Evolutionary conservation across 2,329 filamentous ascomycete genomes (phyloP).

Genomic region (Fusarium illudens): DNA sequence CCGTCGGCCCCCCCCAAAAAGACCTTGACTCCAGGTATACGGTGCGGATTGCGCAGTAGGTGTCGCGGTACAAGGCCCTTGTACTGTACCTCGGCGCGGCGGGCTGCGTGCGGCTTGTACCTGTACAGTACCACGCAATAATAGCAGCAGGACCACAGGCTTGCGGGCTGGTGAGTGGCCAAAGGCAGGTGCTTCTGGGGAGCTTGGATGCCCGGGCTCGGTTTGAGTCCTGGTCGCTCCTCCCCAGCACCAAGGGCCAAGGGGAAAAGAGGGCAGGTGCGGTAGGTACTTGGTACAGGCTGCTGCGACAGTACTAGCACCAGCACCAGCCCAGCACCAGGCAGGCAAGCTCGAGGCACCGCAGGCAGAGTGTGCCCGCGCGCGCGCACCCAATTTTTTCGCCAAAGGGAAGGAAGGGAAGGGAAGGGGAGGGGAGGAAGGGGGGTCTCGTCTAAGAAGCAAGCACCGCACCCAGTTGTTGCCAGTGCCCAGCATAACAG

Average conservation of each 20-base stretch:
- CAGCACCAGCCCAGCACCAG: slow-evolving; percentile 27
- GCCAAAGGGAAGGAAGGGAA: slow-evolving; percentile 22
- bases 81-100: slow-evolving; percentile 50
- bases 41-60: slow-evolving; percentile 40
- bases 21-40: slow-evolving; percentile 44
- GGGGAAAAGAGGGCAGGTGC: slow-evolving; percentile 31
- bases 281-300: slow-evolving; percentile 25
- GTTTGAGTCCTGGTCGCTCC: slow-evolving; percentile 30
- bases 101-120: slow-evolving; percentile 46
- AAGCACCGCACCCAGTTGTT: slow-evolving; percentile 37
- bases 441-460: slow-evolving; percentile 41
- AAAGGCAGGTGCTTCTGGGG: slow-evolving; percentile 29
- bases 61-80: slow-evolving; percentile 44
- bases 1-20: slow-evolving; percentile 7
- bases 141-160: slow-evolving; percentile 37
- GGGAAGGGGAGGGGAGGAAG: slow-evolving; percentile 31
- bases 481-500: slow-evolving; percentile 40
- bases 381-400: slow-evolving; percentile 42
- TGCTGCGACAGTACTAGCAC: slow-evolving; percentile 38
- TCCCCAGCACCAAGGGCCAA: slow-evolving; percentile 22
- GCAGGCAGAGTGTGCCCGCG: slow-evolving; percentile 22
- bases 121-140: slow-evolving; percentile 51
- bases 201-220: slow-evolving; percentile 37
- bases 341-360: slow-evolving; percentile 4
- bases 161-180: slow-evolving; percentile 37